Percentiles rank a stretch among this genome's conserved stretches.
These are phyloP conservation scores for Pyrus bretschneideri DNA, from an alignment of 306 rosid genomes.

Conservation along the genomic window DNA sequence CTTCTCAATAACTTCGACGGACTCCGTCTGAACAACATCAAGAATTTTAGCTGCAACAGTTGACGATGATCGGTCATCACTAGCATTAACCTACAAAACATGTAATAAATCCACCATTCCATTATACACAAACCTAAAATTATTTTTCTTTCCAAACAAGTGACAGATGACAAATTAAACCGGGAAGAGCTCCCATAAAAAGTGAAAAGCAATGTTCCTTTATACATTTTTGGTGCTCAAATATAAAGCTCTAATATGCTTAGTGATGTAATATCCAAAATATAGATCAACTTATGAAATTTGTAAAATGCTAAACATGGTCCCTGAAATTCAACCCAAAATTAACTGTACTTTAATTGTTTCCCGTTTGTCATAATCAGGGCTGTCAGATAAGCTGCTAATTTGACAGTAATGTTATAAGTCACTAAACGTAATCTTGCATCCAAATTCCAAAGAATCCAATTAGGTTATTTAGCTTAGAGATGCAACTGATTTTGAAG, in stretches of 20 bases:
- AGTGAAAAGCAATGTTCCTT: not conserved
- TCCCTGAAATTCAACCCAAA: no score
- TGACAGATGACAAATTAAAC: not conserved
- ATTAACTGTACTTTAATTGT: no score
- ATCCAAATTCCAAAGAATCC: no score
- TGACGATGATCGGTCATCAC: constrained; percentile 89
- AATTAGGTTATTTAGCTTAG: no score
- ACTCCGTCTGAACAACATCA: constrained; percentile 81
- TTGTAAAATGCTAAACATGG: no score
- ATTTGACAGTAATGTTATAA: no score
- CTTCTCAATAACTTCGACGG: constrained; percentile 40
- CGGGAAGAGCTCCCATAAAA: not conserved
- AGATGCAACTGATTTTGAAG: no score
- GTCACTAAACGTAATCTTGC: no score
- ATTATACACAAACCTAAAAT: not conserved
- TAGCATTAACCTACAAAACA: constrained; percentile 74
- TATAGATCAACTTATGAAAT: no score
- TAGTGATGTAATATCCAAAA: not conserved
- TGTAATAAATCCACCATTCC: constrained; percentile 3
- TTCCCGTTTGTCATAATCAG: no score
- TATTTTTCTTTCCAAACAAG: not conserved
- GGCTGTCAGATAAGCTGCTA: no score
- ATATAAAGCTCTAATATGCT: not conserved
- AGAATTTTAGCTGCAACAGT: constrained; percentile 79
- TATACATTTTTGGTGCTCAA: not conserved